Conservation (phyloP, 768 basidiomycete species). For the Favolaschia claudopus region DNA sequence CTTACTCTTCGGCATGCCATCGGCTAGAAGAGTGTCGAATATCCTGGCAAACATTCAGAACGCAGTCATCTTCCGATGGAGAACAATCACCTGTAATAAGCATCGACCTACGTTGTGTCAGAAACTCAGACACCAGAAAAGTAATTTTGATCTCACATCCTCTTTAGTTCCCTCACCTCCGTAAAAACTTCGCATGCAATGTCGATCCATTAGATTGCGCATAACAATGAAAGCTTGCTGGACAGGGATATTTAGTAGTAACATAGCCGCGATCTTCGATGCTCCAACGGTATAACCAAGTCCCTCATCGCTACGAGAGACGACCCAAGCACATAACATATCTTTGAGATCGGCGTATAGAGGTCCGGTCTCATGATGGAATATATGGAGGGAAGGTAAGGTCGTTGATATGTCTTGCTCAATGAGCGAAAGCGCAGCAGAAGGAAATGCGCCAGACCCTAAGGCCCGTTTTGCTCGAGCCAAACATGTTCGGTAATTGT, state of each 20-base stretch:
- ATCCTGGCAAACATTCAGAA: conserved; percentile 58
- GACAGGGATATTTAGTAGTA: conserved; percentile 81
- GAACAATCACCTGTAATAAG: conserved; percentile 75
- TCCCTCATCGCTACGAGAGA: conserved; percentile 83
- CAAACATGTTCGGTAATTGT: conserved; percentile 74
- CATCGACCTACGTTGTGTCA: conserved; percentile 16
- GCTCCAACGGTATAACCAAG: conserved; percentile 75
- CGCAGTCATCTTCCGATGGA: background rate
- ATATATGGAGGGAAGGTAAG: conserved; percentile 81
- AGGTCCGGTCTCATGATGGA: conserved; percentile 78
- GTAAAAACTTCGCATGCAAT: conserved; percentile 87
- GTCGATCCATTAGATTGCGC: conserved; percentile 86
- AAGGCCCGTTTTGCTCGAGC: conserved; percentile 79
- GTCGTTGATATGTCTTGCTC: conserved; percentile 80
- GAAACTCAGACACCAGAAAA: background rate
- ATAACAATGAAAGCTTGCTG: conserved; percentile 82
- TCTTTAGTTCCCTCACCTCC: conserved; percentile 73
- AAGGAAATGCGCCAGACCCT: conserved; percentile 69
- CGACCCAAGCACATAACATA: conserved; percentile 88
- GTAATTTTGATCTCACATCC: conserved; percentile 58
- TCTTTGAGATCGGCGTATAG: conserved; percentile 85
- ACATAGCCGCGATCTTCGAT: conserved; percentile 84
- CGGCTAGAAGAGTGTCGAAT: conserved; percentile 90
- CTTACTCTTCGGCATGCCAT: conserved; percentile 93
- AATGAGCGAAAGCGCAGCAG: conserved; percentile 64